Conservation (phyloP, 1,284 basidiomycete species). For the Amylostereum areolatum region DNA sequence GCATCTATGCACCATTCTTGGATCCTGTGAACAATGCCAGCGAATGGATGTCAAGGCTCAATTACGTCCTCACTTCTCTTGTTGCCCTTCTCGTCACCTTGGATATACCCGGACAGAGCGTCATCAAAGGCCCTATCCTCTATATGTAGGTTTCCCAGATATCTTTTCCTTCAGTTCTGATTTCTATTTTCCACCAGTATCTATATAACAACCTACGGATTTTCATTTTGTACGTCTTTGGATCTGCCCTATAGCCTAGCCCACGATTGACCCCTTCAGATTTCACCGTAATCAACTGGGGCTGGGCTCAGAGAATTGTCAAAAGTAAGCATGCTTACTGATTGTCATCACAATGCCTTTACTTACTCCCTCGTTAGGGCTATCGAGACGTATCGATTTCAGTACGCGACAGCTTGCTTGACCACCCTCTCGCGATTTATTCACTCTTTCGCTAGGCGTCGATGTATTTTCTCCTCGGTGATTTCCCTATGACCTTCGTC, state of each 20-base stretch:
- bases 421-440: conserved; percentile 1
- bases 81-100: conserved; percentile 57
- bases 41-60: conserved; percentile 68
- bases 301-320: conserved; percentile 43
- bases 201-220: conserved; percentile 61
- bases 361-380: conserved; percentile 29
- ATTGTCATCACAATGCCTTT: not conserved
- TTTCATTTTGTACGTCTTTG: conserved; percentile 47
- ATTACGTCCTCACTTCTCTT: conserved; percentile 61
- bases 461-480: conserved; percentile 76
- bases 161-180: conserved; percentile 1
- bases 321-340: conserved; percentile 42
- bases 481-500: conserved; percentile 2
- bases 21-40: conserved; percentile 73
- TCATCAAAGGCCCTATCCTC: conserved; percentile 54
- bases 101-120: conserved; percentile 45
- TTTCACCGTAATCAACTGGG: conserved; percentile 55
- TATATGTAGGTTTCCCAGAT: conserved; percentile 44
- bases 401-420: conserved; percentile 36
- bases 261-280: conserved; percentile 32
- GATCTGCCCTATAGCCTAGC: not conserved
- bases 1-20: conserved; percentile 58
- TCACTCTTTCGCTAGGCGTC: conserved; percentile 39
- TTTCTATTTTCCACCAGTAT: conserved; percentile 33
- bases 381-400: conserved; percentile 67